Base-by-base conservation (phyloP, 2,329 filamentous ascomycete genomes). In the Xylariaceae sp. region DNA sequence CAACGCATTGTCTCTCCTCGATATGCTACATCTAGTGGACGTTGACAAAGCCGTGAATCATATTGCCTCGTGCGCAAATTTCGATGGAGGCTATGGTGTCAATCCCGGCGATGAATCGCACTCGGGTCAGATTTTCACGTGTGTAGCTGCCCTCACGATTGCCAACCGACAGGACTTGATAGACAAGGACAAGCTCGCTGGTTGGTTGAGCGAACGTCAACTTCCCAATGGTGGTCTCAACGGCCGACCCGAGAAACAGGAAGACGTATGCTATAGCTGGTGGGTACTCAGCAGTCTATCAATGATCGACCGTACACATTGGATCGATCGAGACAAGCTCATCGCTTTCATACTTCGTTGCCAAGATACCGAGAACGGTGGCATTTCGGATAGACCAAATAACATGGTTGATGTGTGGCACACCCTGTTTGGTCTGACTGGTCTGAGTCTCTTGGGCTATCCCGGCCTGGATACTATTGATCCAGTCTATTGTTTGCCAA, bases 231-330 rank as follows among this genome's bases (percentile, higher is more conserved):
- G 94, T 30, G 94, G 94, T 0, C 74, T 99, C 44, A 99, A 99
- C 66, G 94, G 94, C 2, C 81, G 94, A 43, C 94, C 94, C 0
- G 94, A 97, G 72, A 99, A 99, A 75, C 74, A 88, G 55, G 92
- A 96, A 66, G 94, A 99, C 67, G 92, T 96, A 12, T 99, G 94
- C 73, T 99, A 99, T 72, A 96, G 90, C 67, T 99, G 94, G 94
- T 99, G 94, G 94, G 94, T 97, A 40, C 74, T 92, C 64, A 92
- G 89, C 65, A 96, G 91, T 66, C 73, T 99, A 58, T 86, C 87
- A 41, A 96, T 97, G 78, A 88, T 99, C 58, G 84, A 80, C 47
- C 85, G 86, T 48, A 78, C 90, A 46, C 89, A 96, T 67, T 99
- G 94, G 94, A 95, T 99, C 65, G 89, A 99, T 72, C 81, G 84